Base-by-base conservation (phyloP, 306 rosid genomes). In the Vigna trinervia region DNA sequence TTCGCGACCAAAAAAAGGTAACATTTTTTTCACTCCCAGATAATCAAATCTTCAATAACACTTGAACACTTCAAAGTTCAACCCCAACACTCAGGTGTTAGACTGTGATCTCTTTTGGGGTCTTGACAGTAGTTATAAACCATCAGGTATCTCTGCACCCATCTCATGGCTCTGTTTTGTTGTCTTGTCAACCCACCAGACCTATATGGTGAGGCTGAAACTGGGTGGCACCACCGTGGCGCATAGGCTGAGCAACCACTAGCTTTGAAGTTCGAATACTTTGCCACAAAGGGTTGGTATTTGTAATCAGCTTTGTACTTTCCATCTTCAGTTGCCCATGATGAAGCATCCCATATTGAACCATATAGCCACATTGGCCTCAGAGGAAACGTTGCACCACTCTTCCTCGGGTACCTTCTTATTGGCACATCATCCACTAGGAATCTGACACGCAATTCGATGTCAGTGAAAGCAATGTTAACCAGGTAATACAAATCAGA, bases 271-370 rank as follows among this genome's bases (percentile, higher is more conserved):
- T 95, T 88, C 28, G 78, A 83, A 76, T 87, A 95, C 64, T 69
- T 78, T 10, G 99, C 99, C 9, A 90, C 88, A 84, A 95, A 95
- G 54, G 99, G 99, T 81, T 95, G 97, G 69, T 90, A 95, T 60
- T 47, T 92, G 36, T 95, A 95, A 84, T 95, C 97, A 28, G 97
- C 99, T 87, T 89, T 95, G 89, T 95, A 95, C 77, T 90, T 95
- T 5, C 99, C 99, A 87, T 92, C 97, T 78, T 95, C 99, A 2
- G 99, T 95, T 17, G 99, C 99, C 99, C 99, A 95, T n/a, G 99
- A 90, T 54, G 99, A 95, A 5, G 99, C 99, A 80, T 95, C 99
- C 99, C 99, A 95, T 70, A 95, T 95, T 78, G 99, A 95, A 23
- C 99, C 99, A 77, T 95, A 95, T 0, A 92, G 73, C 99, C 99